Conservation (phyloP, 2,329 filamentous ascomycete genomes). For the Colletotrichum phormii region DNA sequence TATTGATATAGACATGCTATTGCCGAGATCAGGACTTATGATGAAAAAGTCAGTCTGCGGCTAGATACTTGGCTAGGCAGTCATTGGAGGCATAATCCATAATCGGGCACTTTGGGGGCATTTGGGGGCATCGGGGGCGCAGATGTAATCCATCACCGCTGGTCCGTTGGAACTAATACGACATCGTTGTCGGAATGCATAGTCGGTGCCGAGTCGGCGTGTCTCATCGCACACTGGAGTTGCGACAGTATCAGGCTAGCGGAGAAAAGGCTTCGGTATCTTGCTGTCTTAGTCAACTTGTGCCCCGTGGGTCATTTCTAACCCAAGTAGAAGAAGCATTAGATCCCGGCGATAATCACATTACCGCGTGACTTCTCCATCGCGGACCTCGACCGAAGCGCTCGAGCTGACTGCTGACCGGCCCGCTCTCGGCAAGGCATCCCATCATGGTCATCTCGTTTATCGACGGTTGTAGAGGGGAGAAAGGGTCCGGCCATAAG, state of each 20-base stretch:
- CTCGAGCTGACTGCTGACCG: not conserved
- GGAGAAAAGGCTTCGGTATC: not conserved
- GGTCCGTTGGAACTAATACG: not conserved
- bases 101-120: not conserved
- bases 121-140: not conserved
- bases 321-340: not conserved
- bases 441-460: not conserved
- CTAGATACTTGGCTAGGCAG: not conserved
- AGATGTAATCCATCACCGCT: not conserved
- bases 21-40: not conserved
- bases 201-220: conserved; percentile 31
- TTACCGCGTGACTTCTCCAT: not conserved
- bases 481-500: not conserved
- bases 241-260: not conserved
- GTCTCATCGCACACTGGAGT: not conserved
- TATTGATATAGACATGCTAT: conserved; percentile 4
- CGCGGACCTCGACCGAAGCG: not conserved
- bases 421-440: conserved; percentile 12
- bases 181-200: conserved; percentile 8
- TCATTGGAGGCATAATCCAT: not conserved
- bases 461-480: not conserved
- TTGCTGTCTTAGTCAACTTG: not conserved
- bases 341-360: not conserved
- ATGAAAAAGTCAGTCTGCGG: not conserved
- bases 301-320: not conserved